phyloP scores from a whole-genome alignment of 768 basidiomycete species.

The Dentipellis sp. region DNA sequence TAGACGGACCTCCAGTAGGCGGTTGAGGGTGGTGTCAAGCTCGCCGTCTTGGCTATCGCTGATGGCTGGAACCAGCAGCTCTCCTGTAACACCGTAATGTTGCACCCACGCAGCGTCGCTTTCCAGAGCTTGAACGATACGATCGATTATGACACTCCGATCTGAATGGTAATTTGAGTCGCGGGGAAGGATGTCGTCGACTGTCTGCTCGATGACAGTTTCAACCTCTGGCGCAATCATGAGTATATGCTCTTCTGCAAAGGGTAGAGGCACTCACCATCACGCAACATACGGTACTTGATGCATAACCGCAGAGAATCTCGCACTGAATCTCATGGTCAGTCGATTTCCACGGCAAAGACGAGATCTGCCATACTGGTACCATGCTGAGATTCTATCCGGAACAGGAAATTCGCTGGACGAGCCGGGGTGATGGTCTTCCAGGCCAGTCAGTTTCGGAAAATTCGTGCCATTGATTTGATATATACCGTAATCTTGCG shows the following conservation, averaged over 20 bases:
- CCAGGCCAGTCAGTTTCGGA: not conserved
- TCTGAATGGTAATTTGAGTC: conserved; percentile 24
- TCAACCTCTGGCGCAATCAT: conserved; percentile 50
- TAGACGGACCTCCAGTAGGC: conserved; percentile 24
- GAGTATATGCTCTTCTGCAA: not conserved
- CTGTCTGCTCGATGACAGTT: conserved; percentile 42
- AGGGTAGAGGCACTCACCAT: conserved; percentile 43
- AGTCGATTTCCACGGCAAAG: too few relatives aligned
- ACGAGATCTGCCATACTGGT: conserved; percentile 36
- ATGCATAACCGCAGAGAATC: conserved; percentile 59
- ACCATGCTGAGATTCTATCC: conserved; percentile 54
- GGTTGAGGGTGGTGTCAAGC: conserved; percentile 17
- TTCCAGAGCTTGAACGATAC: conserved; percentile 51
- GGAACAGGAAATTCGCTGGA: conserved; percentile 75
- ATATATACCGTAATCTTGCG: conserved; percentile 40
- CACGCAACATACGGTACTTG: conserved; percentile 69
- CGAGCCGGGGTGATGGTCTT: conserved; percentile 72
- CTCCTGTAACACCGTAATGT: conserved; percentile 60
- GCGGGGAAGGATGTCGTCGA: conserved; percentile 32
- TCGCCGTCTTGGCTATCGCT: conserved; percentile 19
- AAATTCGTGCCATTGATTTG: not conserved
- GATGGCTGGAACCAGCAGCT: conserved; percentile 46
- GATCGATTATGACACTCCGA: conserved; percentile 36
- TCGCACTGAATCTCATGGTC: conserved; percentile 32
- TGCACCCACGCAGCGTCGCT: conserved; percentile 59